Percentiles rank a stretch among this genome's conserved stretches.
These are phyloP conservation scores for Corynespora cassiicola DNA, from an alignment of 2,329 filamentous ascomycete genomes.

Conservation along the genomic window DNA sequence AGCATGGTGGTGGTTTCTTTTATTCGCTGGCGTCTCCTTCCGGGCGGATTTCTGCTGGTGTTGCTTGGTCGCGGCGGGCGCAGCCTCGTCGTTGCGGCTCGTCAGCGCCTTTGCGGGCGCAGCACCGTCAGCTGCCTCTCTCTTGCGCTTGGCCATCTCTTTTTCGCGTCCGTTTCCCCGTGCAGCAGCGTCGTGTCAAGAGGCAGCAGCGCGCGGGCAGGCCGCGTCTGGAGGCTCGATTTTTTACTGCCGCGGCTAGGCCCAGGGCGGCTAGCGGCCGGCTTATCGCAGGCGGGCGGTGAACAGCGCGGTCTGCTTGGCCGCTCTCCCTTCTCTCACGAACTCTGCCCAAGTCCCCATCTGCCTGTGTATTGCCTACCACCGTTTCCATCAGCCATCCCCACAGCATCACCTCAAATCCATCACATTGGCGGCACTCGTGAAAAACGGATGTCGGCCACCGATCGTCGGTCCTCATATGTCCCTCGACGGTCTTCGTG, in stretches of 20 bases:
- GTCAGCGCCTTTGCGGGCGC: constrained; percentile 29
- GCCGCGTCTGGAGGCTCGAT: too few relatives aligned
- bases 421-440: constrained; percentile 49
- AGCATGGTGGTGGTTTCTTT: constrained; percentile 23
- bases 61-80: constrained; percentile 24
- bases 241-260: constrained; percentile 25
- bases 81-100: constrained; percentile 30
- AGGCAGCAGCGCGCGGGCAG: too few relatives aligned
- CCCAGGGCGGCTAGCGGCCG: constrained; percentile 24
- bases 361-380: constrained; percentile 34
- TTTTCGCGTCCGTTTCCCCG: too few relatives aligned
- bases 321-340: constrained; percentile 31
- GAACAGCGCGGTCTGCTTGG: constrained; percentile 15
- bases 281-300: constrained; percentile 32
- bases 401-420: constrained; percentile 35
- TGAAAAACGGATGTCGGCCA: constrained; percentile 57
- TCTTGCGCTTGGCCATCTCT: constrained; percentile 49
- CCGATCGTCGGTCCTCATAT: constrained; percentile 50
- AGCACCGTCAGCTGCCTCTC: constrained; percentile 27
- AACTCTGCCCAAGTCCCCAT: constrained; percentile 30
- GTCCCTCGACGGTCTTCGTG: constrained; percentile 54
- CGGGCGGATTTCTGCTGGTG: too few relatives aligned
- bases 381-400: constrained; percentile 43
- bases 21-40: constrained; percentile 18
- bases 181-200: too few relatives aligned